Conservation (phyloP, 2,329 filamentous ascomycete species). For the Fusarium foetens region DNA sequence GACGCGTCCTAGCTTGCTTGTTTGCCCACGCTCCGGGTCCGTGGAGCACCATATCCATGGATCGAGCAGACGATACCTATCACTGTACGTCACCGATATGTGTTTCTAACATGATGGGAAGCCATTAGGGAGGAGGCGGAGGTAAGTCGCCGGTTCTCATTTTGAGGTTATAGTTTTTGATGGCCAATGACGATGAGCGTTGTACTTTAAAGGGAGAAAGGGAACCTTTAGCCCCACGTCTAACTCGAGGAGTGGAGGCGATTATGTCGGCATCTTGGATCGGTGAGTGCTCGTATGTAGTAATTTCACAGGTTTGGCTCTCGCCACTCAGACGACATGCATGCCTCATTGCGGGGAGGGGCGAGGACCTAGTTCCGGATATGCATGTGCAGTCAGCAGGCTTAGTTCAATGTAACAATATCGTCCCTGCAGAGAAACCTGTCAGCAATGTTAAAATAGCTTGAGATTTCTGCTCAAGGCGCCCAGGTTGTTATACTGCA, state of each 20-base stretch:
- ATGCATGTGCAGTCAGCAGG: not conserved
- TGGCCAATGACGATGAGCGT: not conserved
- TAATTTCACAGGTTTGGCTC: not conserved
- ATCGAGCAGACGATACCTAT: conserved; percentile 17
- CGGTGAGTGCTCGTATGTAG: not conserved
- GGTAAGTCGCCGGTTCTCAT: not conserved
- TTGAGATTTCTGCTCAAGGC: not conserved
- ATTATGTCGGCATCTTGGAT: not conserved
- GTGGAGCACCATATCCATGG: conserved; percentile 30
- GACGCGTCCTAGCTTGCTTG: conserved; percentile 17
- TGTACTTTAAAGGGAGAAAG: not conserved
- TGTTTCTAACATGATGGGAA: not conserved
- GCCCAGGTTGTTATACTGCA: not conserved
- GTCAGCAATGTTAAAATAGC: not conserved
- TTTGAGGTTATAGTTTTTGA: not conserved
- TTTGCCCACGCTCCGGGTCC: conserved; percentile 40
- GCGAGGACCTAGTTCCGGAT: not conserved
- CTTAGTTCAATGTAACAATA: not conserved
- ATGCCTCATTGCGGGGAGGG: not conserved
- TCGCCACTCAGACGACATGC: not conserved
- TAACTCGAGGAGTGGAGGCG: not conserved
- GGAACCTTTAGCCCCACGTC: not conserved
- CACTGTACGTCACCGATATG: not conserved
- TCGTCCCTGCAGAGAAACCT: not conserved
- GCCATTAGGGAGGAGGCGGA: too few species aligned